These are phyloP conservation scores for Lanmaoa pseudosensibilis DNA, from an alignment of 768 basidiomycete genomes.

Conservation along the genomic window DNA sequence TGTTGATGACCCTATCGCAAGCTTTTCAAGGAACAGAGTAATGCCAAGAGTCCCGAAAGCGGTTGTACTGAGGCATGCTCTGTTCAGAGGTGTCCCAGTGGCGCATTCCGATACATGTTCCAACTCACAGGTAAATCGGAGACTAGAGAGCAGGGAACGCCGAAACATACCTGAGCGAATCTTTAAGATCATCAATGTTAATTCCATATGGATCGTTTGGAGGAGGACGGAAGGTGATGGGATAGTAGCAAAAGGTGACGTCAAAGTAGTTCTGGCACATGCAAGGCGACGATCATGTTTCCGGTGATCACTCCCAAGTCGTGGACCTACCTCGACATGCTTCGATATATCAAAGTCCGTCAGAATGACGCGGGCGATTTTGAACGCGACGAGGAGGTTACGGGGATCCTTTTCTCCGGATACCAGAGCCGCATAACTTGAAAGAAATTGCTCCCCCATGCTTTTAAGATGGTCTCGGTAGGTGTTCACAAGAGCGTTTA, in stretches of 20 bases:
- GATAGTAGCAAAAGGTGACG: slow-evolving; percentile 97
- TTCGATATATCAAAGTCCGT: slow-evolving; percentile 82
- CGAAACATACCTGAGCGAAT: slow-evolving; percentile 56
- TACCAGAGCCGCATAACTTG: slow-evolving; percentile 74
- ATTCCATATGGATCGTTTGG: slow-evolving; percentile 94
- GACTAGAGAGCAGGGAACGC: background rate
- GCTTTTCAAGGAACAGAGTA: slow-evolving; percentile 89
- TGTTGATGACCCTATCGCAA: slow-evolving; percentile 73
- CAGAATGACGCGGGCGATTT: slow-evolving; percentile 80
- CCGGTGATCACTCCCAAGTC: background rate
- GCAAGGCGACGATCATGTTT: background rate
- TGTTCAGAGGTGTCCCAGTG: background rate
- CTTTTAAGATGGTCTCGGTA: slow-evolving; percentile 57
- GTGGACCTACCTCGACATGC: slow-evolving; percentile 67
- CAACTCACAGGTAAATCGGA: slow-evolving; percentile 1
- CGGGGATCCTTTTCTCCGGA: slow-evolving; percentile 98
- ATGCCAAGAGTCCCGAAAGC: slow-evolving; percentile 82
- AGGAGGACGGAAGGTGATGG: slow-evolving; percentile 93
- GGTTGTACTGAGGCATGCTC: slow-evolving; percentile 77
- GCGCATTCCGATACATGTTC: background rate
- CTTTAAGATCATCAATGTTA: slow-evolving; percentile 80
- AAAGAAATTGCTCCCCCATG: slow-evolving; percentile 72
- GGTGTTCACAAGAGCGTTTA: slow-evolving; percentile 58
- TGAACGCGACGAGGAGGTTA: slow-evolving; percentile 87
- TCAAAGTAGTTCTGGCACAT: slow-evolving; percentile 80